These are phyloP conservation scores for Didymella keratinophila DNA, from an alignment of 2,329 filamentous ascomycete species.

Conservation along the genomic window DNA sequence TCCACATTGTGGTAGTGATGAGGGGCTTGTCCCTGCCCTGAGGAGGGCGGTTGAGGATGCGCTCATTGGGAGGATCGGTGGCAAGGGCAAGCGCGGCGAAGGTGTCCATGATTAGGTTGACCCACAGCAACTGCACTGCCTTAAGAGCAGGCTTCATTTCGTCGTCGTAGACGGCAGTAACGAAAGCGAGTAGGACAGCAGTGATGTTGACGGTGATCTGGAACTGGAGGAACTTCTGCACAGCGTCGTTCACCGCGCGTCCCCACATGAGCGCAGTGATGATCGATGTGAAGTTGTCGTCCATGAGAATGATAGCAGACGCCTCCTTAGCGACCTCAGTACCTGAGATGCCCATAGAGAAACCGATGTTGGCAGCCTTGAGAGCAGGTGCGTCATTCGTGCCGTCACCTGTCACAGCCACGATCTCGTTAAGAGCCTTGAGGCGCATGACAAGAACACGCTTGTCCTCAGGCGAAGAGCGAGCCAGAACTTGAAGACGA, in stretches of 20 bases:
- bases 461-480: constrained; percentile 96
- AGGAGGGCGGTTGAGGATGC: constrained; percentile 90
- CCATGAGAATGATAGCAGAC: constrained; percentile 94
- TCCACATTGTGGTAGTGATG: constrained; percentile 69
- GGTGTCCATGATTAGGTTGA: constrained; percentile 96
- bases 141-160: constrained; percentile 93
- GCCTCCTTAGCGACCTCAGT: constrained; percentile 96
- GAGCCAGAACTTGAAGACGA: constrained; percentile 86
- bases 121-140: constrained; percentile 95
- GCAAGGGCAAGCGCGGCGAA: constrained; percentile 93
- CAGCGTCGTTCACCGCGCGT: constrained; percentile 97
- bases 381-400: constrained; percentile 96
- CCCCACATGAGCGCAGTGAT: constrained; percentile 94
- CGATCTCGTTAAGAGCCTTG: constrained; percentile 87
- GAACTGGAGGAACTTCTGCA: constrained; percentile 95
- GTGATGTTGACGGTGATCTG: constrained; percentile 98
- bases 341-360: constrained; percentile 89
- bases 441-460: constrained; percentile 92
- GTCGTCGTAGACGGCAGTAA: constrained; percentile 85
- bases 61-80: constrained; percentile 94
- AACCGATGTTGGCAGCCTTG: constrained; percentile 97
- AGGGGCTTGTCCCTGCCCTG: constrained; percentile 88
- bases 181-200: constrained; percentile 95
- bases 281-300: constrained; percentile 98
- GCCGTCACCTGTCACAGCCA: constrained; percentile 97